Conservation (phyloP, 257 asterid genomes). For the Nicotiana benthamiana region DNA sequence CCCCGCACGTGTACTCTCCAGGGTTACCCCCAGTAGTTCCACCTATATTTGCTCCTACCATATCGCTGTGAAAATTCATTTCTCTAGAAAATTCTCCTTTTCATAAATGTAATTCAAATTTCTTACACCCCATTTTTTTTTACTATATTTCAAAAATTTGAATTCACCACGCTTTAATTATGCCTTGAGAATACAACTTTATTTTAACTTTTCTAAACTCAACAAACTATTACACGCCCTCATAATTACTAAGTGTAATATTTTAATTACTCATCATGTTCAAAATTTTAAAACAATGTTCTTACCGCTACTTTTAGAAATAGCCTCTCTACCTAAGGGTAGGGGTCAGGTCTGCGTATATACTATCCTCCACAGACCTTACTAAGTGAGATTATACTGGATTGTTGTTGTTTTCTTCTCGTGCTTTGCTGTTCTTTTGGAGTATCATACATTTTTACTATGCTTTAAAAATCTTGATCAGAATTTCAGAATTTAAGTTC, state of each 20-base stretch:
- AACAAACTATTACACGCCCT: not conserved
- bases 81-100: constrained; percentile 11
- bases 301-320: constrained; percentile 3
- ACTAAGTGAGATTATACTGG: too few species aligned
- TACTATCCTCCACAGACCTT: too few species aligned
- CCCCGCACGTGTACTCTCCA: constrained; percentile 50
- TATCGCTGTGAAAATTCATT: constrained; percentile 40
- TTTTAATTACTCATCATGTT: not conserved
- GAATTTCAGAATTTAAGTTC: too few species aligned
- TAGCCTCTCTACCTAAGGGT: too few species aligned
- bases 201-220: not conserved
- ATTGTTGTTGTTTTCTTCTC: too few species aligned
- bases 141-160: constrained; percentile 9
- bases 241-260: not conserved
- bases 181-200: constrained; percentile 1
- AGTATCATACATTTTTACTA: too few species aligned
- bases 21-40: constrained; percentile 18
- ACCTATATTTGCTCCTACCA: constrained; percentile 42
- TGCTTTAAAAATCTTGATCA: too few species aligned
- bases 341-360: too few species aligned
- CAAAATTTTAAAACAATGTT: not conserved
- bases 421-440: too few species aligned
- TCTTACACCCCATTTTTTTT: constrained; percentile 12
- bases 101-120: not conserved
- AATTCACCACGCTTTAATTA: not conserved